Conservation (phyloP, 1,284 basidiomycete genomes). For the Cutaneotrichosporon curvatum region DNA sequence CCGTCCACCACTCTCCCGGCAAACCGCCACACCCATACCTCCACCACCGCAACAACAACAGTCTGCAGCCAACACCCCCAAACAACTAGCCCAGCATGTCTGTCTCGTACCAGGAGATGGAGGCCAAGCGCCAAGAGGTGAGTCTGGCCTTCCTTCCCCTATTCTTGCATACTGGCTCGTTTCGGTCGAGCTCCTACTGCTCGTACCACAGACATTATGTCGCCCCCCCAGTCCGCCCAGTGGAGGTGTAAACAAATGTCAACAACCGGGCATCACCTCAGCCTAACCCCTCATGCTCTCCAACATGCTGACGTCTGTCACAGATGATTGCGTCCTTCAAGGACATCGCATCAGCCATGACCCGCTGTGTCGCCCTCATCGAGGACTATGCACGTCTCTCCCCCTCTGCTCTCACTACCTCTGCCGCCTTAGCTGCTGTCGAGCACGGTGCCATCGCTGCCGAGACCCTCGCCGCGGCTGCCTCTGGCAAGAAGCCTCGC, state of each 20-base stretch:
- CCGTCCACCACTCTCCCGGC: too few relatives aligned
- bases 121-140: constrained; percentile 42
- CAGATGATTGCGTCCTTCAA: constrained; percentile 46
- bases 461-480: constrained; percentile 17
- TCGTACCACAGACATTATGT: neutral
- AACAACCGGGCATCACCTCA: neutral
- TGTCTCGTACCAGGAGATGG: constrained; percentile 40
- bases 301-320: too few relatives aligned
- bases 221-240: neutral
- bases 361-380: constrained; percentile 39
- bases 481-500: constrained; percentile 23
- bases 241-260: constrained; percentile 2
- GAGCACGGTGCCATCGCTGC: constrained; percentile 15
- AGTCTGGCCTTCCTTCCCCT: constrained; percentile 11
- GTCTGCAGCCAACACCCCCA: too few relatives aligned
- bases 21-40: too few relatives aligned
- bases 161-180: too few relatives aligned
- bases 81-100: too few relatives aligned
- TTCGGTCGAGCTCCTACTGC: too few relatives aligned
- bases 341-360: constrained; percentile 44
- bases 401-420: constrained; percentile 26
- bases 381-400: constrained; percentile 41
- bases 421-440: constrained; percentile 17
- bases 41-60: too few relatives aligned
- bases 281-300: neutral